Base-by-base conservation (phyloP, 345 rosid species). In the Kernera saxatilis region DNA sequence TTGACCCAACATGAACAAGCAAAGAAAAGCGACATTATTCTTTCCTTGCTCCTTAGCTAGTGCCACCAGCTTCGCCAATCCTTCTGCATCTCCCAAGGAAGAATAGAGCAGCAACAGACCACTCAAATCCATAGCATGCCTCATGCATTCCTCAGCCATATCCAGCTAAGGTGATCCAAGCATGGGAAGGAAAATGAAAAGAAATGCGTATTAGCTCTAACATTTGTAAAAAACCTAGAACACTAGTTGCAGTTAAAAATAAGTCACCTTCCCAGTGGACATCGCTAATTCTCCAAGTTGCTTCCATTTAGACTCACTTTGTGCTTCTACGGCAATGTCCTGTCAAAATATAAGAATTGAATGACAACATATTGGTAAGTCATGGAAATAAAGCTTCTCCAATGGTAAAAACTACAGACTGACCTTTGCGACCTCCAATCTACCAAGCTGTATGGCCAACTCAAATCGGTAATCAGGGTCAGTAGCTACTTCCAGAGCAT, bases 71-170 rank as follows among this genome's bases (percentile, higher is more conserved):
- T 82, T 83, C 13, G 82, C 71, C 70, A 93, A 85, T 73, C 98
- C 98, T 73, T 88, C 94, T 40, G 90, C 88, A 78, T 93, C 94
- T 50, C 97, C 98, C 45, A 93, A 73, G 40, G 98, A 93, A 63
- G 98, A 91, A 84, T 93, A 91, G n/a, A 93, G 93, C 64, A 93
- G 84, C 69, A 93, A 75, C 59, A 93, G 82, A 63, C 98, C 98
- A 85, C 98, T 93, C 87, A 93, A 84, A 78, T 93, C 98, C 82
- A 72, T 78, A 36, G 98, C 98, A 64, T 80, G 78, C 71, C 77
- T 83, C 98, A 93, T 87, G 82, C 97, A 93, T 39, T 86, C 91
- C 79, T 91, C 97, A 48, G 98, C 98, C 98, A 91, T 88, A 72
- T 79, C 91, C 77, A 93, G 75, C 98, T 93, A 89, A 82, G 80